Evolutionary conservation across 2,329 filamentous ascomycete species (phyloP).

Genomic region (Sclerotinia sclerotiorum): DNA sequence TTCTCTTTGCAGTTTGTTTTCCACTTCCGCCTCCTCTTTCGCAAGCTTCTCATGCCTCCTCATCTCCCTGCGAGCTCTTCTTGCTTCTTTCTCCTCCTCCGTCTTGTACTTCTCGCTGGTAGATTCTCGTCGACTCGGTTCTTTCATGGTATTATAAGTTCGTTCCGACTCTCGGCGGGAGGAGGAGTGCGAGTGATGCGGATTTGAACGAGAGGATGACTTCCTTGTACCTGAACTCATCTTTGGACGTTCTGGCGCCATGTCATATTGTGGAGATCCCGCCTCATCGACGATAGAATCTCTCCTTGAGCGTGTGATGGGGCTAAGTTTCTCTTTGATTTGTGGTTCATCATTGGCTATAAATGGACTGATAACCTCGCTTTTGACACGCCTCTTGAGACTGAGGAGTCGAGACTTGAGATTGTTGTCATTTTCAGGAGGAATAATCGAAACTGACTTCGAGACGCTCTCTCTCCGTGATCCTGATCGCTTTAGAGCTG

Average conservation of each 20-base stretch:
- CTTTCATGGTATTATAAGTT: slow-evolving; percentile 15
- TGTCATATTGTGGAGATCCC: slow-evolving; percentile 11
- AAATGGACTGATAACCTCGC: slow-evolving; percentile 35
- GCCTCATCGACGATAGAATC: slow-evolving; percentile 13
- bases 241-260: slow-evolving; percentile 10
- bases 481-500: slow-evolving; percentile 12
- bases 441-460: background rate
- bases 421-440: slow-evolving; percentile 11
- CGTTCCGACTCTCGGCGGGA: slow-evolving; percentile 12
- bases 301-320: slow-evolving; percentile 1
- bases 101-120: slow-evolving; percentile 27
- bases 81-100: slow-evolving; percentile 35
- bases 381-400: slow-evolving; percentile 25
- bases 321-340: slow-evolving; percentile 29
- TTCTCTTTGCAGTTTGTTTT: slow-evolving; percentile 8
- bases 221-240: slow-evolving; percentile 14
- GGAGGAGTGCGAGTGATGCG: slow-evolving; percentile 21
- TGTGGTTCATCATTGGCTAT: slow-evolving; percentile 33
- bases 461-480: slow-evolving; percentile 19
- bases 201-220: slow-evolving; percentile 18
- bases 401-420: slow-evolving; percentile 4
- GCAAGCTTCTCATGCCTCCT: slow-evolving; percentile 27
- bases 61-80: slow-evolving; percentile 31
- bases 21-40: slow-evolving; percentile 17
- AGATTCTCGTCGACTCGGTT: slow-evolving; percentile 25